Conservation (phyloP, 495 filamentous ascomycete species). For the Penicillium roqueforti region DNA sequence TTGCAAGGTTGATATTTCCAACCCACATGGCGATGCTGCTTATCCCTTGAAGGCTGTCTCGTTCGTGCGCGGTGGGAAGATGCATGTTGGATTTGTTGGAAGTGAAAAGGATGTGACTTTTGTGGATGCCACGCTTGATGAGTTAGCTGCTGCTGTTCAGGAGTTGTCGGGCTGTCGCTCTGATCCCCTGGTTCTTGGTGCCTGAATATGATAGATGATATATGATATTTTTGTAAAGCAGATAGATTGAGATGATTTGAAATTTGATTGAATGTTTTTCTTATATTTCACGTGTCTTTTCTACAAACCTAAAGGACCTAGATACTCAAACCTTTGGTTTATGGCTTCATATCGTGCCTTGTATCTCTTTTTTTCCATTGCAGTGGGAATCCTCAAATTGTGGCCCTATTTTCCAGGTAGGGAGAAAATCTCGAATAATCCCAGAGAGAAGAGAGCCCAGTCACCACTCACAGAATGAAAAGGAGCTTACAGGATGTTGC, state of each 20-base stretch:
- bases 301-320: background rate
- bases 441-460: too few relatives aligned
- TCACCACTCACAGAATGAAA: too few relatives aligned
- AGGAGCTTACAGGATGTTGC: too few relatives aligned
- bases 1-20: constrained; percentile 35
- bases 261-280: too few relatives aligned
- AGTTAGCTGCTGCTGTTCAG: constrained; percentile 25
- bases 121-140: constrained; percentile 25
- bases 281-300: background rate
- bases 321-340: background rate
- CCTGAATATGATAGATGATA: background rate
- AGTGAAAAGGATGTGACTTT: constrained; percentile 27
- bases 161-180: constrained; percentile 16
- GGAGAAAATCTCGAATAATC: too few relatives aligned
- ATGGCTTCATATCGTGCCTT: too few relatives aligned
- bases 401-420: too few relatives aligned
- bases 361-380: too few relatives aligned
- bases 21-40: constrained; percentile 36
- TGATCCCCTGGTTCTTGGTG: constrained; percentile 13
- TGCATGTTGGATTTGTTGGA: constrained; percentile 38
- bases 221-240: background rate
- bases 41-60: constrained; percentile 40
- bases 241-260: background rate
- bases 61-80: constrained; percentile 25
- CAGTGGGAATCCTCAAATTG: too few relatives aligned